Evolutionary conservation across 768 basidiomycete genomes (phyloP).

Genomic region (Termitomyces sp.): DNA sequence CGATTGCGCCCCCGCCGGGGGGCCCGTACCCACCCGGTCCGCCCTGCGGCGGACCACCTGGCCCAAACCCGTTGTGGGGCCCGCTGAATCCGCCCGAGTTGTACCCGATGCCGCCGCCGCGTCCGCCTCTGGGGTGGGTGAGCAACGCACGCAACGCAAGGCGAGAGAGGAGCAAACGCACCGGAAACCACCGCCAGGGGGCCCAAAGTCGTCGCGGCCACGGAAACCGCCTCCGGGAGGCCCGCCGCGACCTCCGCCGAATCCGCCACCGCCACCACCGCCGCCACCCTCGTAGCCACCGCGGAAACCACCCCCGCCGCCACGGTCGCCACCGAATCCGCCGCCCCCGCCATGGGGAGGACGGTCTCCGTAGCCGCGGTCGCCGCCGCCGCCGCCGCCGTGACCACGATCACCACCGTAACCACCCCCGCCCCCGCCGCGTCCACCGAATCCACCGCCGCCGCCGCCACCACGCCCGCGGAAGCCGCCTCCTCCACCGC

Average conservation of each 20-base stretch:
- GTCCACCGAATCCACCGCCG: slow-evolving; percentile 30
- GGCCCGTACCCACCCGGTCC: slow-evolving; percentile 32
- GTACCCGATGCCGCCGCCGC: slow-evolving; percentile 72
- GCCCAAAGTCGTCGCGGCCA: slow-evolving; percentile 27
- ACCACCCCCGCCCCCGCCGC: slow-evolving; percentile 37
- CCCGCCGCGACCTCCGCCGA: slow-evolving; percentile 20
- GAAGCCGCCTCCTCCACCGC: slow-evolving; percentile 35
- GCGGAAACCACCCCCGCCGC: slow-evolving; percentile 29
- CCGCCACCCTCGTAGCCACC: slow-evolving; percentile 37
- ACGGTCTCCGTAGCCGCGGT: slow-evolving; percentile 34
- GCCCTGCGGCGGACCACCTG: slow-evolving; percentile 11
- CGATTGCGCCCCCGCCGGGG: slow-evolving; percentile 47
- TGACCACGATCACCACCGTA: slow-evolving; percentile 40
- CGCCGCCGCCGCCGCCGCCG: slow-evolving; percentile 18
- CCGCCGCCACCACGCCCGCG: slow-evolving; percentile 37
- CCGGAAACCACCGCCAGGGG: slow-evolving; percentile 44
- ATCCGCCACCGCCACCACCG: slow-evolving; percentile 30
- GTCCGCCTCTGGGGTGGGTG: slow-evolving; percentile 43
- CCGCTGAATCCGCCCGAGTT: slow-evolving; percentile 51
- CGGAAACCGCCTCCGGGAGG: slow-evolving; percentile 31
- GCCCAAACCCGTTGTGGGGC: slow-evolving; percentile 47
- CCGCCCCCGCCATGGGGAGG: slow-evolving; percentile 37
- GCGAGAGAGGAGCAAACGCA: slow-evolving; percentile 16
- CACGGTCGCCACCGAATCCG: slow-evolving; percentile 30
- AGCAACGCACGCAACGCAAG: background rate